Conservation (phyloP, 148 eudicot species). For the Heliamphora exappendiculata region DNA sequence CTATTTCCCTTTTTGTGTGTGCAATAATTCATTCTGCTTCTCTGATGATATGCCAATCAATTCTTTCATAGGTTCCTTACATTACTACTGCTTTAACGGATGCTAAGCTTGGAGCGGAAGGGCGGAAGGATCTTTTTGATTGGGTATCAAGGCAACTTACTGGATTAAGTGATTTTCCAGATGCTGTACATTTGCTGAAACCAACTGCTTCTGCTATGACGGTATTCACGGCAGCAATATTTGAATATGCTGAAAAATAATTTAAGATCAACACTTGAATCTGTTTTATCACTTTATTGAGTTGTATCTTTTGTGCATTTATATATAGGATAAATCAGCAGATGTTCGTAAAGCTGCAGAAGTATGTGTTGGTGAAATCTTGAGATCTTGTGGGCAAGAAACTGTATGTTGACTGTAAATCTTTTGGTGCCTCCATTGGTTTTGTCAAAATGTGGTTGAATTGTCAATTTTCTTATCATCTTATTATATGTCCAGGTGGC, state of each 20-base stretch:
- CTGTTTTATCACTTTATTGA: not conserved
- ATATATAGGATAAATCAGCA: conserved; percentile 89
- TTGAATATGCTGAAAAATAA: not conserved
- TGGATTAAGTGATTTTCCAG: conserved; percentile 54
- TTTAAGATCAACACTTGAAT: not conserved
- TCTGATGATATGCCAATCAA: not conserved
- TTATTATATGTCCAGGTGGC: conserved; percentile 45
- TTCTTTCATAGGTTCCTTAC: conserved; percentile 56
- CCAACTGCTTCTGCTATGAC: conserved; percentile 75
- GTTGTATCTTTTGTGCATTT: not conserved
- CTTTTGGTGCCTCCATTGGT: not conserved
- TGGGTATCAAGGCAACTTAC: conserved; percentile 78
- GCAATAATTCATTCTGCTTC: not conserved
- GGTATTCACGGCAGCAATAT: conserved; percentile 33
- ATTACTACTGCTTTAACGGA: conserved; percentile 63
- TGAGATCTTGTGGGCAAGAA: conserved; percentile 82
- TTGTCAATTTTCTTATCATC: not conserved
- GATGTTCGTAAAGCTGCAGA: conserved; percentile 99
- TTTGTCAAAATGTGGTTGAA: not conserved
- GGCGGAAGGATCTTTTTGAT: conserved; percentile 95
- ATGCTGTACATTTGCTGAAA: conserved; percentile 74
- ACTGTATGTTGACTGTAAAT: conserved; percentile 25
- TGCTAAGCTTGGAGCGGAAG: conserved; percentile 92
- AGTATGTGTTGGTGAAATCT: conserved; percentile 65
- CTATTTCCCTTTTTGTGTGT: not conserved